Conservation (phyloP, 2,329 filamentous ascomycete genomes). For the Coniochaeta sp. region DNA sequence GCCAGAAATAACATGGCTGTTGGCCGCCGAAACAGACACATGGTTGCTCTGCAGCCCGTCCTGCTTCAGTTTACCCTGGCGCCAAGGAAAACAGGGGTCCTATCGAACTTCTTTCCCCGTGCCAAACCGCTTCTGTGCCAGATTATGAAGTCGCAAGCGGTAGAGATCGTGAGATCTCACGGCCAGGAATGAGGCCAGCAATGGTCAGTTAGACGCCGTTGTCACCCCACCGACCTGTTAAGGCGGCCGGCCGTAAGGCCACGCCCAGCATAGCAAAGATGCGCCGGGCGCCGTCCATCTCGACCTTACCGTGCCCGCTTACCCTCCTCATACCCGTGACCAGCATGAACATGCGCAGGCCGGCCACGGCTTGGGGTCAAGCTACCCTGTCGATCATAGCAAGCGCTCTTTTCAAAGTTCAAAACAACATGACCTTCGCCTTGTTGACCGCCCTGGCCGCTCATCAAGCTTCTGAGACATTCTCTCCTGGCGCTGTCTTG, state of each 20-base stretch:
- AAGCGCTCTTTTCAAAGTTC: background rate
- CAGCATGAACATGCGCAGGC: background rate
- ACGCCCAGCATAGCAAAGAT: background rate
- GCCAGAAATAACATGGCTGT: constrained; percentile 1
- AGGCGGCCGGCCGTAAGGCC: background rate
- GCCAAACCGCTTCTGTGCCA: background rate
- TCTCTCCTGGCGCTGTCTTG: background rate
- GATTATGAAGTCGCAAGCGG: background rate
- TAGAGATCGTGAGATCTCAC: background rate
- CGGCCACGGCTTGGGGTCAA: background rate
- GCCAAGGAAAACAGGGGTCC: background rate
- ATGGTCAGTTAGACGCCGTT: constrained; percentile 1
- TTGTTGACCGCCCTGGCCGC: no score
- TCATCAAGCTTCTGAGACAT: background rate
- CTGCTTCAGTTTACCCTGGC: background rate
- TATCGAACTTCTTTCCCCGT: background rate
- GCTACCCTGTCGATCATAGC: background rate
- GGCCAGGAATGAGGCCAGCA: background rate
- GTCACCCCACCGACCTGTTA: background rate
- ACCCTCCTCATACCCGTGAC: no score
- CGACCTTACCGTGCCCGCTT: no score
- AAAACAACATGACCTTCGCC: background rate
- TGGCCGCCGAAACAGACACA: background rate
- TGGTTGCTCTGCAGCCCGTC: background rate
- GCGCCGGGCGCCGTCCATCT: no score